A percentile compares a stretch with the other conserved stretches of the same genome.
These are phyloP conservation scores for Coemansia sp. DNA, from an alignment of 192 early-diverging fungal genomes.

Conservation along the genomic window DNA sequence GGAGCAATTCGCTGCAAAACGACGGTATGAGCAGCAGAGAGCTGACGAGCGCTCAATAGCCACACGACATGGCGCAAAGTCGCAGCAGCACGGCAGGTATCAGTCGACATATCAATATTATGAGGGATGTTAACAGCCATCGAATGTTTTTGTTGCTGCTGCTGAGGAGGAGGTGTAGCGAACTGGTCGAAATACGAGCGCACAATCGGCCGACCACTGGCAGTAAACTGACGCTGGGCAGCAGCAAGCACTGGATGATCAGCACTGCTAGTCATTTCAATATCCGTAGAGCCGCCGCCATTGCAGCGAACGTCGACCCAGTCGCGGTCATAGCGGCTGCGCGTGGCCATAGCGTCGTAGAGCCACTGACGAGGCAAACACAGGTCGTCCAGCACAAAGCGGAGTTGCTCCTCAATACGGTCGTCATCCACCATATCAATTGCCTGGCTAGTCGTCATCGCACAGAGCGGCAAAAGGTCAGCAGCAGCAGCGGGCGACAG, in stretches of 20 bases:
- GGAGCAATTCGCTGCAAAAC: conserved; percentile 63
- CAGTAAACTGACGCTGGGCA: conserved; percentile 1
- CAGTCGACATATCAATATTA: background rate
- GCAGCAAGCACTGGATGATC: background rate
- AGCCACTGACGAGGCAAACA: conserved; percentile 67
- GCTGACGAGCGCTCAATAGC: conserved; percentile 53
- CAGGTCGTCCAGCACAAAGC: conserved; percentile 66
- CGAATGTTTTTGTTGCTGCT: background rate
- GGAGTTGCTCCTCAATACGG: conserved; percentile 15
- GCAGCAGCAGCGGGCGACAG: conserved; percentile 6
- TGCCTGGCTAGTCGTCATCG: background rate
- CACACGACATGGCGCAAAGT: conserved; percentile 38
- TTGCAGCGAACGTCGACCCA: conserved; percentile 15
- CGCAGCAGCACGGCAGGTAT: conserved; percentile 10
- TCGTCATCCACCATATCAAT: background rate
- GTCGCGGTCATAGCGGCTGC: conserved; percentile 59
- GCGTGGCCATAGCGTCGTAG: conserved; percentile 41
- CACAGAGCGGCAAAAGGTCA: conserved; percentile 11
- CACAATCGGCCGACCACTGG: conserved; percentile 12
- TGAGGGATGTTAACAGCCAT: background rate
- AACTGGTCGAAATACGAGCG: conserved; percentile 3
- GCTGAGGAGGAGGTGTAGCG: background rate
- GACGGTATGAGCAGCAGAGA: conserved; percentile 54
- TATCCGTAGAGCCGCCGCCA: background rate
- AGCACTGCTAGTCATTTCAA: background rate